These are phyloP conservation scores for Pseudonectria foliicola DNA, from an alignment of 2,329 filamentous ascomycete species.

Conservation along the genomic window DNA sequence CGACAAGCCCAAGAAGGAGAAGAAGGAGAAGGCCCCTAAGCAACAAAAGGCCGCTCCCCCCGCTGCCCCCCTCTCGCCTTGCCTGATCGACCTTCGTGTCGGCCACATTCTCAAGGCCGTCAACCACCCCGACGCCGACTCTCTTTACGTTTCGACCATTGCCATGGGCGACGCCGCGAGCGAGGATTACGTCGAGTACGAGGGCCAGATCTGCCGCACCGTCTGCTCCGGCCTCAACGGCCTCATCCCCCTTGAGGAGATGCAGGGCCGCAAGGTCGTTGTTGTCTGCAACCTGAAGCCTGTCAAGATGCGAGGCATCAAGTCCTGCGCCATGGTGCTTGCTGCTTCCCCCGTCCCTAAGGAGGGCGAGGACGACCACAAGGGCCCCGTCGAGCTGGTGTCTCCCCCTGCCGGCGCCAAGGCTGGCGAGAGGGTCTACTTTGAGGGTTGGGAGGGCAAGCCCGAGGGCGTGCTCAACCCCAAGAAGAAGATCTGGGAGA, in stretches of 20 bases:
- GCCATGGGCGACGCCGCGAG: slow-evolving; percentile 84
- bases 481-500: slow-evolving; percentile 99
- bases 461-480: slow-evolving; percentile 92
- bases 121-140: slow-evolving; percentile 95
- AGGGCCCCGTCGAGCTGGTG: slow-evolving; percentile 87
- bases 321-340: slow-evolving; percentile 80
- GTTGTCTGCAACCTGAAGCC: slow-evolving; percentile 98
- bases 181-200: slow-evolving; percentile 85
- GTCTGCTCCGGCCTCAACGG: slow-evolving; percentile 97
- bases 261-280: slow-evolving; percentile 93
- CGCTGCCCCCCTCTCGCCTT: slow-evolving; percentile 71
- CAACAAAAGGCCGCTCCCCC: slow-evolving; percentile 59
- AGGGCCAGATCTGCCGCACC: slow-evolving; percentile 85
- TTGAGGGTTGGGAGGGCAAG: slow-evolving; percentile 90
- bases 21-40: slow-evolving; percentile 84
- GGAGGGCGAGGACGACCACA: slow-evolving; percentile 82
- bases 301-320: slow-evolving; percentile 92
- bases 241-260: slow-evolving; percentile 83
- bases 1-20: slow-evolving; percentile 66
- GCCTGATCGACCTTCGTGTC: slow-evolving; percentile 88
- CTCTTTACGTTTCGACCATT: slow-evolving; percentile 90
- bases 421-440: slow-evolving; percentile 83
- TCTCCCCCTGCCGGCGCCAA: slow-evolving; percentile 69
- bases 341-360: slow-evolving; percentile 80
- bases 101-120: slow-evolving; percentile 95